A percentile compares a stretch with the other conserved stretches of the same genome.
These are phyloP conservation scores for Dipodascopsis tothii DNA, from an alignment of 805 yeast genomes.

Conservation along the genomic window DNA sequence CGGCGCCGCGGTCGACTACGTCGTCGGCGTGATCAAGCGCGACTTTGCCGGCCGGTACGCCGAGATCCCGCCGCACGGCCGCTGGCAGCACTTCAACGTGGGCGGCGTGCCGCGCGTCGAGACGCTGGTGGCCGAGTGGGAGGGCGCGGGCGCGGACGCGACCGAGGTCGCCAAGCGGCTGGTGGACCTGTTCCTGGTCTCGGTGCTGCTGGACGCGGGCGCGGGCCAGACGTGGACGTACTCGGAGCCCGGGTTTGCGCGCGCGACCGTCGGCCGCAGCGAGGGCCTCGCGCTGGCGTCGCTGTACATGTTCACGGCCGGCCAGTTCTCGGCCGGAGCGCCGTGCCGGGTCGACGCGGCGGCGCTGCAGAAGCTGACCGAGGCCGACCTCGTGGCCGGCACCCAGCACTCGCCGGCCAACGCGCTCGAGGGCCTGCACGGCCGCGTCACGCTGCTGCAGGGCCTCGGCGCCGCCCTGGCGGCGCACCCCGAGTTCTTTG, in stretches of 20 bases:
- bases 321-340: constrained; percentile 38
- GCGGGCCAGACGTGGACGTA: constrained; percentile 56
- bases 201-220: constrained; percentile 61
- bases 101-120: constrained; percentile 43
- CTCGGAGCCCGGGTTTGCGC: constrained; percentile 34
- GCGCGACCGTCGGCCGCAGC: constrained; percentile 38
- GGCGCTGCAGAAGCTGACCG: constrained; percentile 34
- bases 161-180: constrained; percentile 47
- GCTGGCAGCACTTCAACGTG: constrained; percentile 59
- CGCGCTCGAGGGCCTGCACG: constrained; percentile 49
- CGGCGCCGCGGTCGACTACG: constrained; percentile 40
- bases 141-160: constrained; percentile 26
- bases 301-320: constrained; percentile 46
- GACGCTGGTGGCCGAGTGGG: constrained; percentile 37
- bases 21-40: constrained; percentile 39
- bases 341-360: constrained; percentile 41
- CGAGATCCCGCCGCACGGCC: constrained; percentile 56
- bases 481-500: constrained; percentile 38
- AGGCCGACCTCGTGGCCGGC: constrained; percentile 35
- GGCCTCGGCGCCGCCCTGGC: constrained; percentile 44
- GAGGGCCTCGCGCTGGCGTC: constrained; percentile 63
- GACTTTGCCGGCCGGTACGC: constrained; percentile 41
- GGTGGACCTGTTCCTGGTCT: constrained; percentile 51
- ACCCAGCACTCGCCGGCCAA: constrained; percentile 43
- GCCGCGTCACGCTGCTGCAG: constrained; percentile 43